Evolutionary conservation across 2,329 filamentous ascomycete genomes (phyloP).

Genomic region (Plectosphaerella plurivora): DNA sequence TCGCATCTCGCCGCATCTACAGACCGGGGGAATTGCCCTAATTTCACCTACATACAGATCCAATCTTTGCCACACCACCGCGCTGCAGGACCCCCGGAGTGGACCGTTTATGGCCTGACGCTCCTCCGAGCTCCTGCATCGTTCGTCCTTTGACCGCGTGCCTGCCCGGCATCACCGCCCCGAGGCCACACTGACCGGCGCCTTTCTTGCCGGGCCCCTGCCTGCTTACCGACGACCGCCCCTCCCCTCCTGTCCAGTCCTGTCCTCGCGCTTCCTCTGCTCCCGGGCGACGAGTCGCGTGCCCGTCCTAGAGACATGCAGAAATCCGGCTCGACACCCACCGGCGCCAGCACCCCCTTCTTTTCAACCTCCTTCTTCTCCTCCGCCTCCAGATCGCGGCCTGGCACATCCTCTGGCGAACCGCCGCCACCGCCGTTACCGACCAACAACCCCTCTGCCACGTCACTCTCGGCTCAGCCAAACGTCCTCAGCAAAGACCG

Average conservation of each 20-base stretch:
- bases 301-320: constrained; percentile 11
- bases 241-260: neutral
- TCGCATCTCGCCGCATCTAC: neutral
- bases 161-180: neutral
- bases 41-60: neutral
- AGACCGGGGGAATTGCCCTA: neutral
- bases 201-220: neutral
- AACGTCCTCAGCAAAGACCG: constrained; percentile 38
- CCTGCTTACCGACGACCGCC: neutral
- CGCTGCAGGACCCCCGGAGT: neutral
- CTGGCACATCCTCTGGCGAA: constrained; percentile 13
- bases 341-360: constrained; percentile 23
- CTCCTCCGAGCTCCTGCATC: too few species aligned
- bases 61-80: neutral
- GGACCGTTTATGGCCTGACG: neutral
- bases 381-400: constrained; percentile 19
- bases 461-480: constrained; percentile 15
- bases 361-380: constrained; percentile 31
- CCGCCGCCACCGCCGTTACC: constrained; percentile 8
- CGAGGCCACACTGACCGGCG: neutral
- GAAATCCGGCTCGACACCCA: constrained; percentile 11
- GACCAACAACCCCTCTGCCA: constrained; percentile 10
- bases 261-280: neutral
- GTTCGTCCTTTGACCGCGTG: neutral
- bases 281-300: neutral